Conservation (phyloP, 1,139 yeast genomes). For the Saccharomyces hybrid region DNA sequence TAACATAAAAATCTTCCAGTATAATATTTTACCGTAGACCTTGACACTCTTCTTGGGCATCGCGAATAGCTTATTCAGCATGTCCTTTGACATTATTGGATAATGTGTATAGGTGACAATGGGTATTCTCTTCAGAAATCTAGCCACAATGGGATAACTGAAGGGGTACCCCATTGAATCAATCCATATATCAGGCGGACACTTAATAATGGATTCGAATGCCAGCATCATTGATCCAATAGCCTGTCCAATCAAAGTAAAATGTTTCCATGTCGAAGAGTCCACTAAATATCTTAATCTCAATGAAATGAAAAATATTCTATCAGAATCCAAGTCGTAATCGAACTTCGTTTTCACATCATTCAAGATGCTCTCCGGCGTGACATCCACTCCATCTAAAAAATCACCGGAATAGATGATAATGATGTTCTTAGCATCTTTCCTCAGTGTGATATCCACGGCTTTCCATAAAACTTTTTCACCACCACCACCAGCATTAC, state of each 20-base stretch:
- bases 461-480: constrained; percentile 97
- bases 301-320: constrained; percentile 69
- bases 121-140: constrained; percentile 53
- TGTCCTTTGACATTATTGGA: constrained; percentile 83
- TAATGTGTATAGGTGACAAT: constrained; percentile 84
- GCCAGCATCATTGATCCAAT: constrained; percentile 66
- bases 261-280: constrained; percentile 64
- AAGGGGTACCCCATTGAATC: constrained; percentile 96
- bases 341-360: constrained; percentile 62
- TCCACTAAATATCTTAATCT: constrained; percentile 59
- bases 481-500: constrained; percentile 97
- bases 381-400: constrained; percentile 32
- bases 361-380: constrained; percentile 45
- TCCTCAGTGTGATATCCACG: constrained; percentile 57
- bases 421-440: constrained; percentile 48
- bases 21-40: constrained; percentile 44
- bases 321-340: constrained; percentile 42
- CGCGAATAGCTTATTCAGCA: constrained; percentile 52
- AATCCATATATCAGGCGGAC: constrained; percentile 84
- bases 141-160: constrained; percentile 55
- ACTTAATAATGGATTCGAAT: constrained; percentile 58
- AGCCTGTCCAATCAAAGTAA: constrained; percentile 83
- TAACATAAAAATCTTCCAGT: constrained; percentile 62
- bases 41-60: constrained; percentile 15
- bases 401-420: constrained; percentile 70